Evolutionary conservation across 2,329 filamentous ascomycete genomes (phyloP).

Genomic region (Graphilbum fragrans): DNA sequence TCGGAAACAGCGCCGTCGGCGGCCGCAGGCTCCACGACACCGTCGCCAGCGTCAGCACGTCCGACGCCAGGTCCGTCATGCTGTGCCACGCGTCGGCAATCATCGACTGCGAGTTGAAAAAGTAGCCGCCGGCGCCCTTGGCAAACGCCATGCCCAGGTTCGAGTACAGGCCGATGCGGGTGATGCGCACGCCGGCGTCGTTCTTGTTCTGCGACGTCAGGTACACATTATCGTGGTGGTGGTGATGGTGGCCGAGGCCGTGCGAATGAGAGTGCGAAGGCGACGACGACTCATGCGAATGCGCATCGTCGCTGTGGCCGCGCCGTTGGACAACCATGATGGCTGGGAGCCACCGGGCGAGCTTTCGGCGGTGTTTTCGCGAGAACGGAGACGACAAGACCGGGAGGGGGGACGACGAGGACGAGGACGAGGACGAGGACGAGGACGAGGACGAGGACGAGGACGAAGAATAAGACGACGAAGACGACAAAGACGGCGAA

Average conservation of each 20-base stretch:
- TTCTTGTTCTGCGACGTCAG: constrained; percentile 73
- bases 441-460: neutral
- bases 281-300: constrained; percentile 33
- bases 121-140: constrained; percentile 84
- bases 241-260: constrained; percentile 51
- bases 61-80: constrained; percentile 87
- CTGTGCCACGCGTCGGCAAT: constrained; percentile 92
- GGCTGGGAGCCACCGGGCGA: constrained; percentile 13
- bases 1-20: constrained; percentile 72
- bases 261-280: constrained; percentile 40
- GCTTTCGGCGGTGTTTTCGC: constrained; percentile 8
- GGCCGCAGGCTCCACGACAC: constrained; percentile 87
- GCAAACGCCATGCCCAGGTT: constrained; percentile 90
- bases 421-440: constrained; percentile 1
- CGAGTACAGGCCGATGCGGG: constrained; percentile 73
- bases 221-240: constrained; percentile 78
- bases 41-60: constrained; percentile 85
- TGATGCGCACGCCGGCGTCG: constrained; percentile 90
- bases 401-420: neutral
- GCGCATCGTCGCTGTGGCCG: constrained; percentile 31
- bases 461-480: constrained; percentile 3
- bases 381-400: constrained; percentile 2
- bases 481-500: constrained; percentile 8
- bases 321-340: constrained; percentile 15
- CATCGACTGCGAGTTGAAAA: constrained; percentile 90